Evolutionary conservation across 2,329 filamentous ascomycete genomes (phyloP).

Genomic region (Clathrospora elynae): DNA sequence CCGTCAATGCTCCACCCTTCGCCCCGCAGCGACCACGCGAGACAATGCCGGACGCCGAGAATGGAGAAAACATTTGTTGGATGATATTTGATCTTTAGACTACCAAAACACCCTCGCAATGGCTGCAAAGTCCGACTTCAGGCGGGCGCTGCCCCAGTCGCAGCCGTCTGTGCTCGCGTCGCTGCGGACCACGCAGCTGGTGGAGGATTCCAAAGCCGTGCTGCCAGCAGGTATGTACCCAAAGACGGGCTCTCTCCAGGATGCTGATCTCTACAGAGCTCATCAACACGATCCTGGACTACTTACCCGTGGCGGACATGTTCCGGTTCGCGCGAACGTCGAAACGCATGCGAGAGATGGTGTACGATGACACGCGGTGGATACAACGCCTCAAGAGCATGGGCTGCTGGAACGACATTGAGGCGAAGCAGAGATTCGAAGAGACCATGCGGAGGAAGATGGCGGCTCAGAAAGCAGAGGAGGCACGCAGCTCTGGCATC

Average conservation of each 20-base stretch:
- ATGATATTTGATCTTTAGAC: conserved; percentile 1
- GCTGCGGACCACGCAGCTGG: conserved; percentile 79
- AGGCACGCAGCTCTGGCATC: conserved; percentile 45
- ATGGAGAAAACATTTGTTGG: conserved; percentile 10
- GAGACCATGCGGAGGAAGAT: conserved; percentile 63
- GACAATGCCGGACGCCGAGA: conserved; percentile 9
- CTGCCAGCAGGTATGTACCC: conserved; percentile 74
- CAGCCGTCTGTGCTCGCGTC: conserved; percentile 68
- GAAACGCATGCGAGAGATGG: conserved; percentile 91
- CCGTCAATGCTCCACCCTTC: conserved; percentile 19
- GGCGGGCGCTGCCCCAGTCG: conserved; percentile 48
- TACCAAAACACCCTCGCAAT: conserved; percentile 17
- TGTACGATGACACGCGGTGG: conserved; percentile 97
- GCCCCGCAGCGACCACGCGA: conserved; percentile 12
- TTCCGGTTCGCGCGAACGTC: conserved; percentile 84
- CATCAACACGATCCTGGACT: conserved; percentile 83
- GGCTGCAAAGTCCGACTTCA: conserved; percentile 56
- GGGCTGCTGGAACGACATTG: conserved; percentile 88
- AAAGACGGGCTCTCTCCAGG: neutral
- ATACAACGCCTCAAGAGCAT: conserved; percentile 83
- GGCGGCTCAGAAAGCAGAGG: conserved; percentile 60
- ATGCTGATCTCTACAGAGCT: conserved; percentile 65
- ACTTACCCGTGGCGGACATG: conserved; percentile 83
- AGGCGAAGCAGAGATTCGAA: conserved; percentile 81
- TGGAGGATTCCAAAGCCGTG: conserved; percentile 74